Evolutionary conservation across 2,329 filamentous ascomycete genomes (phyloP).

Genomic region (Scedosporium boydii): DNA sequence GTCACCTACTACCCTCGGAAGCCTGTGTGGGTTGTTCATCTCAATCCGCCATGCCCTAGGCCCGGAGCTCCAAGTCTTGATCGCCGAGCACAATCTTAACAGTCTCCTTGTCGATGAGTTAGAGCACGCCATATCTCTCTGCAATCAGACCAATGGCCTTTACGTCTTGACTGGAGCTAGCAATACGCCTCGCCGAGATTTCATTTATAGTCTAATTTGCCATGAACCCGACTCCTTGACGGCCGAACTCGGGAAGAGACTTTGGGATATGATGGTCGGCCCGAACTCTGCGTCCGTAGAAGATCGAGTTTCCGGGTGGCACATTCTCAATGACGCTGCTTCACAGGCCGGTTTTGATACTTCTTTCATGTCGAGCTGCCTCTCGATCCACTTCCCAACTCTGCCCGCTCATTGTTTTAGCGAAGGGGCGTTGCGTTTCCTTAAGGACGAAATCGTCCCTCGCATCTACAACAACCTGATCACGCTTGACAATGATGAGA

Average conservation of each 20-base stretch:
- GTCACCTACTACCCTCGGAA: constrained; percentile 59
- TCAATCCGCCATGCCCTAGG: constrained; percentile 35
- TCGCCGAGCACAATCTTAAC: constrained; percentile 51
- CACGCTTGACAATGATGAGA: constrained; percentile 40
- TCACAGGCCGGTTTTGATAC: constrained; percentile 37
- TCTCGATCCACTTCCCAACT: constrained; percentile 45
- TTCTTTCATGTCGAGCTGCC: constrained; percentile 44
- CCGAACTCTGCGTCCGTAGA: constrained; percentile 45
- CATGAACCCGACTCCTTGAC: constrained; percentile 54
- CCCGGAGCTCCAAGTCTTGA: constrained; percentile 47
- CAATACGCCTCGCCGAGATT: constrained; percentile 46
- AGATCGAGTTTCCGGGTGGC: constrained; percentile 61
- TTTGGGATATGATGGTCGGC: constrained; percentile 70
- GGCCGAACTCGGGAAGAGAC: constrained; percentile 46
- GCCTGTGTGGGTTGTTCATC: constrained; percentile 54
- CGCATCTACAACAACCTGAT: constrained; percentile 37
- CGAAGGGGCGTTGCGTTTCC: constrained; percentile 51
- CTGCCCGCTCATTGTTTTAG: constrained; percentile 52
- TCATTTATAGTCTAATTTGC: constrained; percentile 48
- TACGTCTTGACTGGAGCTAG: constrained; percentile 34
- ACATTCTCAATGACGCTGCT: constrained; percentile 44
- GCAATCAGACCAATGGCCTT: constrained; percentile 17
- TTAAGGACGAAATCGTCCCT: constrained; percentile 40
- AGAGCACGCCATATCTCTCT: constrained; percentile 39
- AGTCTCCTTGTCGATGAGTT: constrained; percentile 56